A percentile compares a stretch with the other conserved stretches of the same genome.
Conservation (phyloP, 2,329 filamentous ascomycete species). For the Xylaria sp. region DNA sequence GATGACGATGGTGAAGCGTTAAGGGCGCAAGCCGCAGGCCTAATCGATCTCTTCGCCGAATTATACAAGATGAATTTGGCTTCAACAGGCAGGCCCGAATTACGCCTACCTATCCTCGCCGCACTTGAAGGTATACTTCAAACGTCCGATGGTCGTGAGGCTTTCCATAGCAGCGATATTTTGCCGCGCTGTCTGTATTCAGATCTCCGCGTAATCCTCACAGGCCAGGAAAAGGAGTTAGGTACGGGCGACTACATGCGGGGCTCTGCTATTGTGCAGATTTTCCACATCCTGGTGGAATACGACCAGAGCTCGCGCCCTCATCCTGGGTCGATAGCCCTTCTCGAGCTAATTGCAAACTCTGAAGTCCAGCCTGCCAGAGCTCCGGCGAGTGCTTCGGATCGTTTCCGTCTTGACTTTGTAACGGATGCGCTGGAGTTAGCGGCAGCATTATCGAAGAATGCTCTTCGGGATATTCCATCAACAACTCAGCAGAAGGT, state of each 20-base stretch:
- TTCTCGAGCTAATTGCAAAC: slow-evolving; percentile 18
- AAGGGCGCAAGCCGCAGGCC: slow-evolving; percentile 60
- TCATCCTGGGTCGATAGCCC: background rate
- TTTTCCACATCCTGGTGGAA: slow-evolving; percentile 20
- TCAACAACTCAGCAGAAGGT: slow-evolving; percentile 6
- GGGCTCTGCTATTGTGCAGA: slow-evolving; percentile 24
- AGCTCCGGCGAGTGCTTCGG: background rate
- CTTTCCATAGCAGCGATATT: slow-evolving; percentile 20
- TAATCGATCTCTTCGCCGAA: slow-evolving; percentile 69
- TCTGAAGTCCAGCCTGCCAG: slow-evolving; percentile 1
- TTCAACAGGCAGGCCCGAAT: slow-evolving; percentile 49
- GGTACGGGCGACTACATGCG: slow-evolving; percentile 25
- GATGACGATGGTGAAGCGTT: slow-evolving; percentile 69
- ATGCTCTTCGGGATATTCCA: background rate
- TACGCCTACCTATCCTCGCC: slow-evolving; percentile 62
- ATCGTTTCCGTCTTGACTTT: slow-evolving; percentile 16
- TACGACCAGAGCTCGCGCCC: slow-evolving; percentile 7
- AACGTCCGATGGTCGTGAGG: slow-evolving; percentile 49
- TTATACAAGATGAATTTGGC: slow-evolving; percentile 53
- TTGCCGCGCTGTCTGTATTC: slow-evolving; percentile 19
- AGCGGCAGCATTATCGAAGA: background rate
- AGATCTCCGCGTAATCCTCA: slow-evolving; percentile 22
- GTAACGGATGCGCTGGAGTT: slow-evolving; percentile 24
- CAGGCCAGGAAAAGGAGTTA: background rate
- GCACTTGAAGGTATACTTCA: slow-evolving; percentile 64